Evolutionary conservation across 2,329 filamentous ascomycete species (phyloP).

Genomic region (Curvularia verruculosa): DNA sequence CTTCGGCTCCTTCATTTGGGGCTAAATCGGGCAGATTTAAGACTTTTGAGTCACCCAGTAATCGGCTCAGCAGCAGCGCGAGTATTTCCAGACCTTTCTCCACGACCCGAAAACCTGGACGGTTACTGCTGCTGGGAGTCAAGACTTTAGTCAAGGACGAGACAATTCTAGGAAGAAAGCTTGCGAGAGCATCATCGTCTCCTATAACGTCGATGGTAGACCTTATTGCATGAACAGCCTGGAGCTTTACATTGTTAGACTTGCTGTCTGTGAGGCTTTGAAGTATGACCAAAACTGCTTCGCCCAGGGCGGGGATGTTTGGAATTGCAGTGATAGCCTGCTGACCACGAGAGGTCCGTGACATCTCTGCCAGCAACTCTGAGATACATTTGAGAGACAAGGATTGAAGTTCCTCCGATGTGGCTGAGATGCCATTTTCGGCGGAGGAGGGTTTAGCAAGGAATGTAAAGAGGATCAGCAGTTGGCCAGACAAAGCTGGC

Average conservation of each 20-base stretch:
- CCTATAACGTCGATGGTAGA: conserved; percentile 68
- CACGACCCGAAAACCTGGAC: conserved; percentile 68
- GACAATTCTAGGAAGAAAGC: conserved; percentile 85
- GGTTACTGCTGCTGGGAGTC: conserved; percentile 68
- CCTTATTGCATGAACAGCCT: conserved; percentile 69
- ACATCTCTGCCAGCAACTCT: conserved; percentile 67
- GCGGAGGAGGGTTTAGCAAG: conserved; percentile 74
- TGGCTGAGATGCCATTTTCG: conserved; percentile 51
- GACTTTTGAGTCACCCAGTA: conserved; percentile 55
- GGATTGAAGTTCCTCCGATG: conserved; percentile 75
- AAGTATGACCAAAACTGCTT: conserved; percentile 79
- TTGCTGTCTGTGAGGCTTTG: conserved; percentile 71
- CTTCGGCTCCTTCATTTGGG: conserved; percentile 13
- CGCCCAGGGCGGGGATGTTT: conserved; percentile 78
- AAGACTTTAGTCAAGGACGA: conserved; percentile 80
- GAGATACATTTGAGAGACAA: conserved; percentile 74
- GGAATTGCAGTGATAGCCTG: conserved; percentile 60
- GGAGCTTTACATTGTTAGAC: conserved; percentile 71
- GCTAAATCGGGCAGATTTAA: conserved; percentile 30
- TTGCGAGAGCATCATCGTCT: conserved; percentile 77
- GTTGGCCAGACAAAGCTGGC: conserved; percentile 76
- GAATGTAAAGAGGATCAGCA: conserved; percentile 83
- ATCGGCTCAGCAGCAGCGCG: conserved; percentile 51
- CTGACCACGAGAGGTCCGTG: conserved; percentile 56
- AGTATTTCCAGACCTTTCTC: conserved; percentile 66